Percentiles rank a stretch among this genome's conserved stretches.
Evolutionary conservation across 305 asterid species (phyloP).

Genomic region (Fraxinus angustifolia): DNA sequence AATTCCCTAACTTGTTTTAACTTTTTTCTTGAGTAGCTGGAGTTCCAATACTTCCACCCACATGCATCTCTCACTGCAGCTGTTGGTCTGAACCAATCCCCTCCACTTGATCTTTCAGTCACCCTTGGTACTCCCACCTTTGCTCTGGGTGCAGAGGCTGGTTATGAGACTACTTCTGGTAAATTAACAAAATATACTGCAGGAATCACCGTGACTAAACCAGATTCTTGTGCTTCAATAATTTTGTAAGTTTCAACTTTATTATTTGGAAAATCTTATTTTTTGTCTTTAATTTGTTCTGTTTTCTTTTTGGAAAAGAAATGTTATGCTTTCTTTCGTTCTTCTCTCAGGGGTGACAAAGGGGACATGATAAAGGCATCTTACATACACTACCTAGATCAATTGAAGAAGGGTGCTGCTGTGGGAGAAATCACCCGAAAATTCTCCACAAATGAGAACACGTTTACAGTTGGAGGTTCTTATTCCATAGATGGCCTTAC

Average conservation of each 20-base stretch:
- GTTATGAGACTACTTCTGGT: constrained; percentile 58
- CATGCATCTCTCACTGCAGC: constrained; percentile 81
- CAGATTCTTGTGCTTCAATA: constrained; percentile 71
- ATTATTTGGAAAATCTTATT: not conserved
- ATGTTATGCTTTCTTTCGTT: not conserved
- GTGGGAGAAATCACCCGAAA: constrained; percentile 47
- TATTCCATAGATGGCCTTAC: constrained; percentile 49
- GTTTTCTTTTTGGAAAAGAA: not conserved
- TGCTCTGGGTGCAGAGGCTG: constrained; percentile 73
- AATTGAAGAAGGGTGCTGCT: constrained; percentile 38
- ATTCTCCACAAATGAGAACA: constrained; percentile 54
- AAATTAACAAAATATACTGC: constrained; percentile 62
- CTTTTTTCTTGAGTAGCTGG: constrained; percentile 48
- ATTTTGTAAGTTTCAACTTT: constrained; percentile 55
- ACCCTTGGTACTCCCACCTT: constrained; percentile 87
- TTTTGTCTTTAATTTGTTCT: not conserved
- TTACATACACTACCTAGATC: constrained; percentile 41
- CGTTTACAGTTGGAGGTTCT: constrained; percentile 53
- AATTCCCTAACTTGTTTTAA: constrained; percentile 18
- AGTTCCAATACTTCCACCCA: constrained; percentile 79
- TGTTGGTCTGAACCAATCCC: constrained; percentile 58
- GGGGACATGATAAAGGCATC: constrained; percentile 53
- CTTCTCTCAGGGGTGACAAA: constrained; percentile 45
- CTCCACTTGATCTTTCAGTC: constrained; percentile 63
- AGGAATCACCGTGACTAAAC: constrained; percentile 62